Evolutionary conservation across 495 filamentous ascomycete species (phyloP).

Genomic region (Aspergillus heteromorphus): DNA sequence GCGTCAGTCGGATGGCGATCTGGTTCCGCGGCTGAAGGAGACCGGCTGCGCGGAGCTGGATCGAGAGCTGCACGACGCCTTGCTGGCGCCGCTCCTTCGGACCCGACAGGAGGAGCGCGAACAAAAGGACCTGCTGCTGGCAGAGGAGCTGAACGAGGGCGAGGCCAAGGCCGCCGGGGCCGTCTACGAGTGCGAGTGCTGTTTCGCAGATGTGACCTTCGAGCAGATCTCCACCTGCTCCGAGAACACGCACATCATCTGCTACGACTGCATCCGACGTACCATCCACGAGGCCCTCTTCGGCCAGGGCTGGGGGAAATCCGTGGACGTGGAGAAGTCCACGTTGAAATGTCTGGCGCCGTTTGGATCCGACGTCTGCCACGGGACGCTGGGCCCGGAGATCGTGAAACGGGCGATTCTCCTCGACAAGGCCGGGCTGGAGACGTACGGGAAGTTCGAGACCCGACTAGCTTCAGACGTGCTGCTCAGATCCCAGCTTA

Average conservation of each 20-base stretch:
- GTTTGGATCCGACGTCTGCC: constrained; percentile 55
- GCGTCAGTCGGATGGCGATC: constrained; percentile 40
- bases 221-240: constrained; percentile 77
- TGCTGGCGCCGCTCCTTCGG: constrained; percentile 60
- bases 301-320: constrained; percentile 86
- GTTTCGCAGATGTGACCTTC: constrained; percentile 71
- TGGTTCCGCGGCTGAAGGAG: constrained; percentile 54
- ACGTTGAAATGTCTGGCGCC: constrained; percentile 78
- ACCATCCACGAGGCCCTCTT: constrained; percentile 80
- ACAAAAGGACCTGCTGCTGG: constrained; percentile 55
- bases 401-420: constrained; percentile 68
- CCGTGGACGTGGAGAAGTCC: constrained; percentile 61
- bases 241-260: constrained; percentile 70
- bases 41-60: constrained; percentile 80
- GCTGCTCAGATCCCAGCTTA: constrained; percentile 63
- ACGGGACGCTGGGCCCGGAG: constrained; percentile 62
- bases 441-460: constrained; percentile 66
- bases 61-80: constrained; percentile 61
- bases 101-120: constrained; percentile 53
- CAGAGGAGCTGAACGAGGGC: constrained; percentile 61
- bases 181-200: constrained; percentile 87
- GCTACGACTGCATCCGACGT: constrained; percentile 75
- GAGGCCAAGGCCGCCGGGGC: constrained; percentile 69
- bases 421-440: constrained; percentile 59
- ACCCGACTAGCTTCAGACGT: constrained; percentile 67